phyloP scores from a whole-genome alignment of 2,329 filamentous ascomycete species.

The Nothopassalora personata region DNA sequence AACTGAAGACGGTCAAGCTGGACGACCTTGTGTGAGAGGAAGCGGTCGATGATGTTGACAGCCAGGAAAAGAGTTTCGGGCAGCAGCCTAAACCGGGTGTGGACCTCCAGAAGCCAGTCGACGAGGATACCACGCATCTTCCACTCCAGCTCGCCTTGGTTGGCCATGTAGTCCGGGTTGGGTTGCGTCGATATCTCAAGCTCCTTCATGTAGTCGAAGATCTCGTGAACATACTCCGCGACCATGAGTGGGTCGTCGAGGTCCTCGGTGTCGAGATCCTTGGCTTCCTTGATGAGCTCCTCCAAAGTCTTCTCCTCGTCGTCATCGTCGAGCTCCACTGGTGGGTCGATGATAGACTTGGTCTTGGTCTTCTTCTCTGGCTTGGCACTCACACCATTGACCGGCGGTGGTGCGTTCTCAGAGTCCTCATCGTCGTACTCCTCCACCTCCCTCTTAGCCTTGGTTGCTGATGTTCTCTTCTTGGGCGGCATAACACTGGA shows the following conservation, averaged over 20 bases:
- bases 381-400: conserved; percentile 35
- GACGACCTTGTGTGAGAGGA: conserved; percentile 90
- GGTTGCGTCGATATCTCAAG: conserved; percentile 76
- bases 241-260: conserved; percentile 94
- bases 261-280: conserved; percentile 78
- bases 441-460: conserved; percentile 44
- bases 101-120: conserved; percentile 97
- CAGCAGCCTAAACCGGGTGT: conserved; percentile 90
- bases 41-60: conserved; percentile 97
- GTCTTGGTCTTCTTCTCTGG: conserved; percentile 44
- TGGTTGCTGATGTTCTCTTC: conserved; percentile 55
- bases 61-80: conserved; percentile 95
- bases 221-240: conserved; percentile 92
- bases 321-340: conserved; percentile 27
- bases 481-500: conserved; percentile 64
- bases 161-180: conserved; percentile 90
- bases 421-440: conserved; percentile 53
- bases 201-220: conserved; percentile 90
- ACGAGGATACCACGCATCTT: conserved; percentile 96
- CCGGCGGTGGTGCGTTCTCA: conserved; percentile 65
- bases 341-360: conserved; percentile 31
- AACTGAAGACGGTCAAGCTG: conserved; percentile 93
- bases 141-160: conserved; percentile 94
- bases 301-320: conserved; percentile 34
- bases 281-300: conserved; percentile 41